A percentile compares a stretch with the other conserved stretches of the same genome.
Conservation (phyloP, 176 grass and related monocot genomes). For the Echinochloa phyllopogon region DNA sequence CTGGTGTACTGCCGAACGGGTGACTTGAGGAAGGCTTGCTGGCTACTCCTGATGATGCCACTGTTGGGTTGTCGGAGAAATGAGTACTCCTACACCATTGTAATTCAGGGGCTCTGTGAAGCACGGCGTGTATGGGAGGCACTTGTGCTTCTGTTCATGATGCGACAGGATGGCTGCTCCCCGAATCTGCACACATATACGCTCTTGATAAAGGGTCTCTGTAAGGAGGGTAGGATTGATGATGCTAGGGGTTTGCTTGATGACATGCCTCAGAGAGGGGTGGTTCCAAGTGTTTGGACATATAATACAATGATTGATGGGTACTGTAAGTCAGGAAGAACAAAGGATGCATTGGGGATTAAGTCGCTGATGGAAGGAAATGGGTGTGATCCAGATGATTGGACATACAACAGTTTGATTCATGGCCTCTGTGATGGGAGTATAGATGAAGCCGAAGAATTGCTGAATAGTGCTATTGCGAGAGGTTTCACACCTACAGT, state of each 20-base stretch:
- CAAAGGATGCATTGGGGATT: constrained; percentile 49
- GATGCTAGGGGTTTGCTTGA: constrained; percentile 64
- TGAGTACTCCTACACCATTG: constrained; percentile 80
- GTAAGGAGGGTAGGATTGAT: constrained; percentile 56
- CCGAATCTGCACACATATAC: constrained; percentile 67
- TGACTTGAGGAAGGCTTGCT: constrained; percentile 68
- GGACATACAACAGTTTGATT: constrained; percentile 64
- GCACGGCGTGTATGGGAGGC: constrained; percentile 41
- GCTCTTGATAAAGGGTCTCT: constrained; percentile 66
- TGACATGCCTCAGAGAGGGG: constrained; percentile 65
- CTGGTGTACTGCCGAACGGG: constrained; percentile 56
- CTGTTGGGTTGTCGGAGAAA: constrained; percentile 65
- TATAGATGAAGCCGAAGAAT: constrained; percentile 52
- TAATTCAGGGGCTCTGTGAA: constrained; percentile 72
- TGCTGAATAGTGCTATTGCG: constrained; percentile 57
- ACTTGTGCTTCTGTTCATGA: constrained; percentile 57
- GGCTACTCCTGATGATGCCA: constrained; percentile 85
- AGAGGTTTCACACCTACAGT: constrained; percentile 51
- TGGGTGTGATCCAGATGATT: constrained; percentile 50
- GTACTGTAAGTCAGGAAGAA: constrained; percentile 56
- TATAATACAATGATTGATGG: constrained; percentile 71
- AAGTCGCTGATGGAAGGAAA: constrained; percentile 61
- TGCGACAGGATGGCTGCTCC: constrained; percentile 63
- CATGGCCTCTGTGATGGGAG: constrained; percentile 50
- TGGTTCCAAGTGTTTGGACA: constrained; percentile 51